phyloP scores from a whole-genome alignment of 129 eudicot genomes.

The Centrapalus pauciflorus region DNA sequence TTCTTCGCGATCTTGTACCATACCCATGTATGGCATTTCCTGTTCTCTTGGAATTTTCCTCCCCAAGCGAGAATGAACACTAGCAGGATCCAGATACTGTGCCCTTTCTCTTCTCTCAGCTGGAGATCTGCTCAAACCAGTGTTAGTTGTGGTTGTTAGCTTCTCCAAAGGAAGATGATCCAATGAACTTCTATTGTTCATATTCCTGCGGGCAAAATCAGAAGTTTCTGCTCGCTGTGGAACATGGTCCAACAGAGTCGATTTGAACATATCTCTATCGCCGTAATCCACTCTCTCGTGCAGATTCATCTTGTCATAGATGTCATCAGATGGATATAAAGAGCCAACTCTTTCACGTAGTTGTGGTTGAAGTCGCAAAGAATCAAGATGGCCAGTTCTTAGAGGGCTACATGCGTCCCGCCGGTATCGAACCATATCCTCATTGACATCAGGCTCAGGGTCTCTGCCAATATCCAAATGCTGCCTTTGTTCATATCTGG shows the following conservation, averaged over 20 bases:
- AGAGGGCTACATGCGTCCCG: constrained; percentile 31
- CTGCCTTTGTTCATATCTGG: constrained; percentile 36
- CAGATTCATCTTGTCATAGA: constrained; percentile 29
- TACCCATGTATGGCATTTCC: constrained; percentile 38
- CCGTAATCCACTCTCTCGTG: constrained; percentile 31
- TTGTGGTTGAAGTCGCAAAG: constrained; percentile 24
- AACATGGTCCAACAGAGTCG: constrained; percentile 22
- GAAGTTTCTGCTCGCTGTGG: constrained; percentile 23
- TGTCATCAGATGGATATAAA: constrained; percentile 31
- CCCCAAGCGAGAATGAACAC: constrained; percentile 35
- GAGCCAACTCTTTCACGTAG: constrained; percentile 23
- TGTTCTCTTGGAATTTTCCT: constrained; percentile 36
- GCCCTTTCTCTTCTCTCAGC: constrained; percentile 21
- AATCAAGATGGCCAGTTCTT: constrained; percentile 26
- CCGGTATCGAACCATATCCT: constrained; percentile 11
- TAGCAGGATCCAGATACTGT: constrained; percentile 35
- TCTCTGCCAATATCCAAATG: constrained; percentile 24
- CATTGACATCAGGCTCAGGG: constrained; percentile 15
- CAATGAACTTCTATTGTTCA: constrained; percentile 15
- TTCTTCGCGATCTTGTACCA: constrained; percentile 31
- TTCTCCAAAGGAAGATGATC: constrained; percentile 28
- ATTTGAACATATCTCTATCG: constrained; percentile 18
- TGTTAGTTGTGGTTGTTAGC: constrained; percentile 7
- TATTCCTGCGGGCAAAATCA: constrained; percentile 29
- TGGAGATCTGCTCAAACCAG: constrained; percentile 26